Evolutionary conservation across 805 yeast species (phyloP).

Genomic region (Kluyveromyces lactis): DNA sequence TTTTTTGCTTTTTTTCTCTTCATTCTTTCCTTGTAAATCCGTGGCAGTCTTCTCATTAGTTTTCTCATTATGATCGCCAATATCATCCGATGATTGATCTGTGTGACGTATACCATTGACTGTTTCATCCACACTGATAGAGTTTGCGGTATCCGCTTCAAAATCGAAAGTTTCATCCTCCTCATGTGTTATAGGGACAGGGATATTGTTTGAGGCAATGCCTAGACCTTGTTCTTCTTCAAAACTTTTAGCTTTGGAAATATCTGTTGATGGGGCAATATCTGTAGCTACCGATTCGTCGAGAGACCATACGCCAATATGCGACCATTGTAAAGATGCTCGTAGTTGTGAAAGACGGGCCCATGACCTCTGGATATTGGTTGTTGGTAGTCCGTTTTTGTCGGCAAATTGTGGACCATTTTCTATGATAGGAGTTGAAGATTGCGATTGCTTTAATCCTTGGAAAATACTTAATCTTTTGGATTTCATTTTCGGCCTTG

Average conservation of each 20-base stretch:
- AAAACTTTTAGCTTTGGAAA: constrained; percentile 3
- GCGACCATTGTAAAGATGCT: constrained; percentile 73
- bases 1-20: too few species aligned
- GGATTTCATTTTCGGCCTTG: constrained; percentile 8
- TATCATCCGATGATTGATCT: too few species aligned
- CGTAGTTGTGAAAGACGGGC: constrained; percentile 54
- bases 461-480: constrained; percentile 22
- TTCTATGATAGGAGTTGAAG: constrained; percentile 11
- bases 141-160: constrained; percentile 6
- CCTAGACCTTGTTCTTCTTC: constrained; percentile 5
- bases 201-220: neutral
- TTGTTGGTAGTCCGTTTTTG: constrained; percentile 22
- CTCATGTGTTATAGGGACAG: neutral
- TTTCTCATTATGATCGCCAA: too few species aligned
- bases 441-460: neutral
- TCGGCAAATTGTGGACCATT: constrained; percentile 8
- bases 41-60: too few species aligned
- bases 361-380: constrained; percentile 48
- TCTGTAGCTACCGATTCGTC: constrained; percentile 24
- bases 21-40: too few species aligned
- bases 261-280: constrained; percentile 18
- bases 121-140: neutral
- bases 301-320: constrained; percentile 69
- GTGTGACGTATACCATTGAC: too few species aligned
- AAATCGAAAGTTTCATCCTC: constrained; percentile 19